A percentile compares a stretch with the other conserved stretches of the same genome.
phyloP scores from a whole-genome alignment of 805 yeast genomes.

The Starmerella powellii region DNA sequence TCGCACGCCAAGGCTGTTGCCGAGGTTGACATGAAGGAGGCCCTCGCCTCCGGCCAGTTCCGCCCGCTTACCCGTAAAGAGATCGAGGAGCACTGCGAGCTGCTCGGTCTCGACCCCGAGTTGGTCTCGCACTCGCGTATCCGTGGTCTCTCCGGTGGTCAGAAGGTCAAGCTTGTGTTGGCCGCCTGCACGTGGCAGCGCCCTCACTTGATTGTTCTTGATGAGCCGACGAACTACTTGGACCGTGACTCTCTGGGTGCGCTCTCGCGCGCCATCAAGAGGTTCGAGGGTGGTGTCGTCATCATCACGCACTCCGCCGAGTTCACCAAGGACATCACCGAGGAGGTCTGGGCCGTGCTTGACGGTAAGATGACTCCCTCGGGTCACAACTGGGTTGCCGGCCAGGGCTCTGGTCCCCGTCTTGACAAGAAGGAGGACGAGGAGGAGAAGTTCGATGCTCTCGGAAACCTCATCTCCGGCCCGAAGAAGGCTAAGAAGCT shows the following conservation, averaged over 20 bases:
- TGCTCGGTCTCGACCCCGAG: slow-evolving; percentile 98
- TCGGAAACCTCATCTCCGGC: slow-evolving; percentile 98
- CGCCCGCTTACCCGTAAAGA: slow-evolving; percentile 99
- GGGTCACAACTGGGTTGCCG: slow-evolving; percentile 99
- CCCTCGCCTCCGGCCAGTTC: slow-evolving; percentile 99
- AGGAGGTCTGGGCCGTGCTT: slow-evolving; percentile 99
- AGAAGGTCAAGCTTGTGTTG: slow-evolving; percentile 97
- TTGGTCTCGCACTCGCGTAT: slow-evolving; percentile 99
- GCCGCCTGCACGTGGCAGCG: slow-evolving; percentile 99
- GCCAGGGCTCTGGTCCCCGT: slow-evolving; percentile 99
- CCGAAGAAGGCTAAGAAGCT: slow-evolving; percentile 95
- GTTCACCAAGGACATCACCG: slow-evolving; percentile 98
- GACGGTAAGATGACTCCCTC: slow-evolving; percentile 99
- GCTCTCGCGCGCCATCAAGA: slow-evolving; percentile 95
- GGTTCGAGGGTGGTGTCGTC: slow-evolving; percentile 99
- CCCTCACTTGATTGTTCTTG: slow-evolving; percentile 98
- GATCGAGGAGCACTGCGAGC: slow-evolving; percentile 96
- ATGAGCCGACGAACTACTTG: slow-evolving; percentile 98
- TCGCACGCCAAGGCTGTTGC: slow-evolving; percentile 98
- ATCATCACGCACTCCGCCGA: slow-evolving; percentile 99
- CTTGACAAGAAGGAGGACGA: slow-evolving; percentile 87
- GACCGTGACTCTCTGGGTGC: slow-evolving; percentile 99
- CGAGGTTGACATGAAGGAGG: slow-evolving; percentile 99
- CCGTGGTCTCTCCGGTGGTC: slow-evolving; percentile 99
- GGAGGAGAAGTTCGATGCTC: slow-evolving; percentile 98